Base-by-base conservation (phyloP, 441 rosid genomes). In the Corymbia calophylla region DNA sequence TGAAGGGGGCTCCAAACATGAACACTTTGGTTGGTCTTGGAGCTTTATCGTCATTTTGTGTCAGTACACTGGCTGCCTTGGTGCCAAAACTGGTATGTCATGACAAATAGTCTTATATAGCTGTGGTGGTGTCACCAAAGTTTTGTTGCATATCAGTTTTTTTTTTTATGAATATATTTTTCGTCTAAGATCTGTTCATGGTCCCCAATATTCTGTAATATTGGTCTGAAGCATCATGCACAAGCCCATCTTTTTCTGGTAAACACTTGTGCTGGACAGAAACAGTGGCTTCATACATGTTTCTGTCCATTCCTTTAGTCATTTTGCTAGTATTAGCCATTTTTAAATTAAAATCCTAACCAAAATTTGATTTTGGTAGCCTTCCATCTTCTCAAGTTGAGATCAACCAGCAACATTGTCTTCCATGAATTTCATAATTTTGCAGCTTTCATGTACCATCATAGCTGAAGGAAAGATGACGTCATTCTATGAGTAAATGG, bases 11-110 rank as follows among this genome's bases (percentile, higher is more conserved):
- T 91, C 99, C 99, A 88, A 98, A 97, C 93, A 98, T 98, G 99
- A 98, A 97, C 91, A 97, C 99, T 58, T 93, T 98, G 92, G 99
- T 98, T 92, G 99, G 99, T 91, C 98, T 98, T 82, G 99, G 99
- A 91, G 99, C 99, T 47, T 92, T 98, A 93, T 98, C 99, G 84
- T 97, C 99, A 49, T 98, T 98, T 95, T 89, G 94, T 88, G 98
- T 97, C 93, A 98, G 99, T 93, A 92, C 98, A 58, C 91, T 98
- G 49, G 99, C 99, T 93, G 94, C 97, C 88, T 91, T 97, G 90
- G 88, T 98, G 87, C 99, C 99, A 73, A 96, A 92, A 90, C 92
- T 95, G 97, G 99, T 97, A 92, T 92, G 92, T 89, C 84, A 62
- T 87, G 66, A 88, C 48, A 77, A 77, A 11, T 77, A 25, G 48